Evolutionary conservation across 345 rosid genomes (phyloP), one percentile per base, ranked within the genome.

Genomic region (Linum trigynum): DNA sequence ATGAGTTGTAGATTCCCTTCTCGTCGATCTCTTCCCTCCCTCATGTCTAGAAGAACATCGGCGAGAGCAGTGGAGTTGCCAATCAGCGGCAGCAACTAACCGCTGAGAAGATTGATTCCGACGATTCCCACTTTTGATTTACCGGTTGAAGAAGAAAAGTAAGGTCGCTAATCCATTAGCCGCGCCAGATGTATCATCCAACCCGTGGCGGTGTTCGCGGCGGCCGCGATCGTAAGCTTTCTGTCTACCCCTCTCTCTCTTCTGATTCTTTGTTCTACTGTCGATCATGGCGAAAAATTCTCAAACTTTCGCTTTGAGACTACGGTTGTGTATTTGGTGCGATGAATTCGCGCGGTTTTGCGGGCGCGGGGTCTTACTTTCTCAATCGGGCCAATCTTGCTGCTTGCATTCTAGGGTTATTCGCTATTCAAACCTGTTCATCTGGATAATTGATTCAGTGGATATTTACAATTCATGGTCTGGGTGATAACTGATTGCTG

Each of bases 151-250:
- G 14, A 48, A 12, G 14, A 48, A 48, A 48, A 3, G 9, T 5
- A 48, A 48, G 14, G 12, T 7, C 9, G 12, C 53, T 48, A 9
- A 2, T 15, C 14, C 3, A 9, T 9, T 9, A 48, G 3, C 53
- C 53, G 14, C 11, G 53, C 11, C 9, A 32, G n/a, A 94, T 94
- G 99, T 94, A 90, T 83, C 96, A 92, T 83, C 98, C 98, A 8
- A 84, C 92, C 42, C 86, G 98, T 67, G 98, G 98, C 39, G 98
- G 98, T 66, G 99, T 94, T 74, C 99, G 99, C 37, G 97, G 98
- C 63, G 98, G 98, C 74, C 85, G 97, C 66, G 98, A 92, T 75
- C 98, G 96, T 92, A 83, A 80, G 83, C 61, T 55, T 65, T 71
- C 39, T 68, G 12, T 53, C 51, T 53, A 38, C n/a, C 40, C 17